These are phyloP conservation scores for Alnus rubra DNA, from an alignment of 306 rosid genomes.

Conservation along the genomic window DNA sequence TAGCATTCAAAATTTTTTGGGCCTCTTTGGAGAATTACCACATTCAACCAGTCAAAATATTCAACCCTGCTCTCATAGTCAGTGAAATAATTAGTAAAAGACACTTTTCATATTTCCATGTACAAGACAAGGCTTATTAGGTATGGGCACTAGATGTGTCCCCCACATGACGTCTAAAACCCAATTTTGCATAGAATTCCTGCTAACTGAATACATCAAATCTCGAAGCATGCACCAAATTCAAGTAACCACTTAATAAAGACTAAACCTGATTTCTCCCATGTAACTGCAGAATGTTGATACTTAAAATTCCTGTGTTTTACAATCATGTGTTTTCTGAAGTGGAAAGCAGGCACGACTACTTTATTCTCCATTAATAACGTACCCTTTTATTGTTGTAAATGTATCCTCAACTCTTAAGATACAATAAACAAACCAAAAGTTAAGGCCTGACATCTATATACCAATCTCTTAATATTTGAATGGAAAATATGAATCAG, in stretches of 20 bases:
- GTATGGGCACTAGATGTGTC: not conserved
- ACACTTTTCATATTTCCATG: not conserved
- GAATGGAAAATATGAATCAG: not conserved
- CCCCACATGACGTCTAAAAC: no score
- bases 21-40: not conserved
- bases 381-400: not conserved
- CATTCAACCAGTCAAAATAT: no score
- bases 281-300: no score
- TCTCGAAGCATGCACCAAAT: no score
- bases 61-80: not conserved
- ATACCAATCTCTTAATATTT: not conserved
- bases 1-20: not conserved
- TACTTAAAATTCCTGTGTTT: not conserved
- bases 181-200: no score
- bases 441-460: not conserved
- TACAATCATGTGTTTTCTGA: not conserved
- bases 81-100: not conserved
- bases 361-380: slow-evolving; percentile 1
- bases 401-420: not conserved
- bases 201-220: no score
- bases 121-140: not conserved
- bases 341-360: not conserved
- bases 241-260: no score
- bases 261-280: no score
- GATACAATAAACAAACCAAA: not conserved